phyloP scores from a whole-genome alignment of 2,329 filamentous ascomycete genomes.

The Dendrostoma leiphaemia region DNA sequence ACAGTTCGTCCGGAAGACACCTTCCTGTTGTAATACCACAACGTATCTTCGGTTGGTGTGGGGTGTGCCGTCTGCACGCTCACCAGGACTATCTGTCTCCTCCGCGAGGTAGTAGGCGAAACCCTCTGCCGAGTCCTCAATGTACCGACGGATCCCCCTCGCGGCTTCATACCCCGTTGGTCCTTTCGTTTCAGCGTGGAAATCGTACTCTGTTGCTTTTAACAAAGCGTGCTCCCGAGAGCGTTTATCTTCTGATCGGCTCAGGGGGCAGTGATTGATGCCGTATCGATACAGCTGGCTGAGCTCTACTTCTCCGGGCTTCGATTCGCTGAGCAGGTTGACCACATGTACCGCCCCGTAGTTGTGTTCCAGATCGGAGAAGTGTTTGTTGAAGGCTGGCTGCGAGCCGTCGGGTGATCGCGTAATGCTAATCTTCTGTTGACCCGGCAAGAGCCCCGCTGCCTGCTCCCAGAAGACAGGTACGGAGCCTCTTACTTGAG shows the following conservation, averaged over 20 bases:
- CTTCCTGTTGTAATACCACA: conserved; percentile 84
- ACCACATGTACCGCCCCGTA: conserved; percentile 93
- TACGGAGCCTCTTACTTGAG: conserved; percentile 87
- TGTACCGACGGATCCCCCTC: conserved; percentile 75
- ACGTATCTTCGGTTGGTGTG: conserved; percentile 47
- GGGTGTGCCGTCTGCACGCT: conserved; percentile 41
- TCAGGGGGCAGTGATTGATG: conserved; percentile 71
- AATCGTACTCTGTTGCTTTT: conserved; percentile 86
- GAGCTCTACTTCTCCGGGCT: conserved; percentile 81
- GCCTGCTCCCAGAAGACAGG: conserved; percentile 97
- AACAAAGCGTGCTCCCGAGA: conserved; percentile 71
- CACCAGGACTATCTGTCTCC: conserved; percentile 49
- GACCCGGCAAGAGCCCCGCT: conserved; percentile 80
- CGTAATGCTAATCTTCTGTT: conserved; percentile 92
- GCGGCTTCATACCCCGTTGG: conserved; percentile 87
- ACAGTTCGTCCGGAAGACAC: conserved; percentile 95
- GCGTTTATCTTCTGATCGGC: conserved; percentile 53
- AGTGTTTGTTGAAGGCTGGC: conserved; percentile 93
- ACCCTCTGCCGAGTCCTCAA: conserved; percentile 74
- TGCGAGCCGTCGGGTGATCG: conserved; percentile 87
- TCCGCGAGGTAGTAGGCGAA: conserved; percentile 93
- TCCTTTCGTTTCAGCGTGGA: conserved; percentile 89
- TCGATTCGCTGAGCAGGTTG: conserved; percentile 89
- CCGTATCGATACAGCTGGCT: conserved; percentile 77
- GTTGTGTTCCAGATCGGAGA: conserved; percentile 77